Evolutionary conservation across 1,139 yeast species (phyloP).

Genomic region (Diutina neorugosa): DNA sequence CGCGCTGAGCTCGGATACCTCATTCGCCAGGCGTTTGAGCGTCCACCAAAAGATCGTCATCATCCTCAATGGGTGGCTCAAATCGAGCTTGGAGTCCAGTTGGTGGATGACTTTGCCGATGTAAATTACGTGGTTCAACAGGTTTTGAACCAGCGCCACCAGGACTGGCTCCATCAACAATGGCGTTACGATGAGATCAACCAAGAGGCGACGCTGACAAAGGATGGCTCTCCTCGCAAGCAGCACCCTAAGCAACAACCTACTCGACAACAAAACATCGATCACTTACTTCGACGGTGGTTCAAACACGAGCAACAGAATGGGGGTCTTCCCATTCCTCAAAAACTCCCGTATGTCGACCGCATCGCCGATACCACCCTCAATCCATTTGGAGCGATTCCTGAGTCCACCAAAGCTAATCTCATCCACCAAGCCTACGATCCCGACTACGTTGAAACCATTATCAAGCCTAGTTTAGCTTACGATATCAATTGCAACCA

Average conservation of each 20-base stretch:
- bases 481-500: constrained; percentile 22
- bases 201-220: not conserved
- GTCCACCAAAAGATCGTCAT: not conserved
- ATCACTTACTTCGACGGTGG: not conserved
- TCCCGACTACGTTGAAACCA: constrained; percentile 16
- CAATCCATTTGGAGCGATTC: constrained; percentile 1
- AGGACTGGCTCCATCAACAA: not conserved
- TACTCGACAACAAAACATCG: not conserved
- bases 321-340: constrained; percentile 1
- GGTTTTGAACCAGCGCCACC: not conserved
- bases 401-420: not conserved
- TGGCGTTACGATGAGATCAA: not conserved
- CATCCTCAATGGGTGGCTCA: not conserved
- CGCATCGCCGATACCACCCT: not conserved
- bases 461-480: constrained; percentile 26
- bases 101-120: not conserved
- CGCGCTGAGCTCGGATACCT: constrained; percentile 1
- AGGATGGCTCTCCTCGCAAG: not conserved
- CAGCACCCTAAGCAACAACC: not conserved
- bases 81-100: not conserved
- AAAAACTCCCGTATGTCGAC: not conserved
- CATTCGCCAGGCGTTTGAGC: not conserved
- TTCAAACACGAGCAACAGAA: constrained; percentile 1
- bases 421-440: not conserved
- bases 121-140: not conserved